These are phyloP conservation scores for Rhodotorula toruloides DNA, from an alignment of 768 basidiomycete species.

Conservation along the genomic window DNA sequence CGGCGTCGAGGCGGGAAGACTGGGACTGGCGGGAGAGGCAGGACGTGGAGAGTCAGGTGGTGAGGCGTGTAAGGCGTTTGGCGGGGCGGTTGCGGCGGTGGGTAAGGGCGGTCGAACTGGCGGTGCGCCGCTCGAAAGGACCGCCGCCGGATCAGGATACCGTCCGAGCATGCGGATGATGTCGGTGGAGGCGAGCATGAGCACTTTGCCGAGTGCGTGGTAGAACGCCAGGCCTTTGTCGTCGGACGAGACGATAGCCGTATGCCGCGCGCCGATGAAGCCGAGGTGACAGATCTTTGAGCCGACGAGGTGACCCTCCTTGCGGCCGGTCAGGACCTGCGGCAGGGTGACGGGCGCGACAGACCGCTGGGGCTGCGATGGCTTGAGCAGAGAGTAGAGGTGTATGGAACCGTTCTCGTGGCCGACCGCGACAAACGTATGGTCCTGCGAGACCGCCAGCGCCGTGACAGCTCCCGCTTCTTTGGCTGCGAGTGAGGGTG, in stretches of 20 bases:
- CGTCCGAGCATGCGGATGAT: conserved; percentile 87
- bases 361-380: conserved; percentile 57
- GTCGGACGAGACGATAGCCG: conserved; percentile 84
- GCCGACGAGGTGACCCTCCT: conserved; percentile 77
- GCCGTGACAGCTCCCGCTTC: conserved; percentile 75
- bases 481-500: conserved; percentile 51
- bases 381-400: conserved; percentile 72
- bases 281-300: conserved; percentile 73
- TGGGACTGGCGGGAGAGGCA: conserved; percentile 23
- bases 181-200: conserved; percentile 92
- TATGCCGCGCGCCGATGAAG: conserved; percentile 87
- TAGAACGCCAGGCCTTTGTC: conserved; percentile 89
- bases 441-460: conserved; percentile 82
- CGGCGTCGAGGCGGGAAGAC: background rate
- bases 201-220: conserved; percentile 84
- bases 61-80: conserved; percentile 46
- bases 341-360: conserved; percentile 65
- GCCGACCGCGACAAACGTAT: conserved; percentile 84
- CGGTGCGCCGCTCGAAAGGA: conserved; percentile 2
- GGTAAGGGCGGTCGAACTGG: background rate
- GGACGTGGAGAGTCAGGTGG: conserved; percentile 45
- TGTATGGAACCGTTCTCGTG: conserved; percentile 78
- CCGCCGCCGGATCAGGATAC: conserved; percentile 58
- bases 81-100: conserved; percentile 34
- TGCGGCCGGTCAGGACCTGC: conserved; percentile 66